phyloP scores from a whole-genome alignment of 371 early-diverging fungal genomes.

The Gilbertella persicaria region DNA sequence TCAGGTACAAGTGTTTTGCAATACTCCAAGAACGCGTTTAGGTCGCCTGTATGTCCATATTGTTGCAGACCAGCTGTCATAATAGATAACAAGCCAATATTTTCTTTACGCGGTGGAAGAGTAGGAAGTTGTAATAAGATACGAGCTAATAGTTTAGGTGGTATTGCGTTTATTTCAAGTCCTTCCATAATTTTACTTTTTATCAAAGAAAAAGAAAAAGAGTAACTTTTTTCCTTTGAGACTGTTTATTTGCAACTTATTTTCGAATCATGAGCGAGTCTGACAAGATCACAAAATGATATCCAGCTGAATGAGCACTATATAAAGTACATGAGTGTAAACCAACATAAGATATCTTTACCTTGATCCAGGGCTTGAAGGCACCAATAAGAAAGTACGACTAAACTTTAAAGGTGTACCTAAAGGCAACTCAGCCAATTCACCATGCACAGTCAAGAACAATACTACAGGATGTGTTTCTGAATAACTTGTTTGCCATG shows the following conservation, averaged over 20 bases:
- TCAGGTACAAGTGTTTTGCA: constrained; percentile 13
- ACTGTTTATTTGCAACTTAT: constrained; percentile 1
- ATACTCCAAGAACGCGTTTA: constrained; percentile 38
- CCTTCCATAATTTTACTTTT: constrained; percentile 27
- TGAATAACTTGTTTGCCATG: constrained; percentile 50
- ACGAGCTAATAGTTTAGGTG: constrained; percentile 31
- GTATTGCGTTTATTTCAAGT: constrained; percentile 32
- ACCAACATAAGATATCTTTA: constrained; percentile 6
- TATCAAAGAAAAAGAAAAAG: not conserved
- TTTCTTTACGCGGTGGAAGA: constrained; percentile 19
- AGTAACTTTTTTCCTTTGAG: not conserved
- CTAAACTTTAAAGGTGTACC: constrained; percentile 47
- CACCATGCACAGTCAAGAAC: constrained; percentile 53
- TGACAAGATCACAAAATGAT: constrained; percentile 53
- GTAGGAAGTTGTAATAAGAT: constrained; percentile 36
- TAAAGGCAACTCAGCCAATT: constrained; percentile 49
- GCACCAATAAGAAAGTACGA: constrained; percentile 57
- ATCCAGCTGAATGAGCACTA: constrained; percentile 53
- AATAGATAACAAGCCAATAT: constrained; percentile 19
- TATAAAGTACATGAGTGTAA: not conserved
- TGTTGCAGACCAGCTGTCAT: constrained; percentile 31
- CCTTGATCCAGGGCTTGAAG: constrained; percentile 55
- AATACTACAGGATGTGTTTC: constrained; percentile 38
- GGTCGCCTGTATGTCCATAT: constrained; percentile 32
- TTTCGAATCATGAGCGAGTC: constrained; percentile 49